Base-by-base conservation (phyloP, 1,284 basidiomycete species). In the Ganoderma meredithae region DNA sequence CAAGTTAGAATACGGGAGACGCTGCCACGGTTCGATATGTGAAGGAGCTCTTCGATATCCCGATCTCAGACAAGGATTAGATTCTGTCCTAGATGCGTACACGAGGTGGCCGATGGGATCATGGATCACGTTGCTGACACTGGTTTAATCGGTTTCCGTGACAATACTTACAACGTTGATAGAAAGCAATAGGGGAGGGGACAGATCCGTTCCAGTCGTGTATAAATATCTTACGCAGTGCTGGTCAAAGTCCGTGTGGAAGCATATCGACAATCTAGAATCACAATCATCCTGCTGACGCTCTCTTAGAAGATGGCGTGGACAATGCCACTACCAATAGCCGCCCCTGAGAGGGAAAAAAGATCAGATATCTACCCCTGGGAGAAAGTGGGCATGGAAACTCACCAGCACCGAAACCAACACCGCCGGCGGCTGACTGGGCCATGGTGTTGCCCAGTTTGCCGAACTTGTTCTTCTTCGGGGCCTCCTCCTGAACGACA, bases 361-460 rank as follows among this genome's bases (percentile, higher is more conserved):
- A 74, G n/a, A 72, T 67, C 62, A 62, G 62, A 40, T 40, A 64
- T 55, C 27, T 13, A n/a, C 10, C 12, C 39, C 25, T 9, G n/a
- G 27, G 47, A 8, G 19, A 25, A 63, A 55, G 49, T 27, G 10
- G 22, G 39, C 27, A 47, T n/a, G 56, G 52, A 39, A 31, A 68
- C 72, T 59, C 53, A 85, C 86, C 86, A 63, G 87, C 90, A 72
- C 91, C 90, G 71, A 92, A 92, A 10, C 91, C 91, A 63, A 88
- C 85, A 76, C 91, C 91, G 56, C 90, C 90, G 3, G 85, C 91
- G 52, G 91, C 90, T 59, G 88, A 86, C 60, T 86, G 83, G 4
- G 89, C 90, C 82, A 92, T 84, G 27, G 88, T 88, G 71, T 83
- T 84, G 6, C 88, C 88, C 52, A 88, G 83, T 33, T 83, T 83